A percentile compares a stretch with the other conserved stretches of the same genome.
Conservation (phyloP, 163 green algal species). For the Chlamydomonas reinhardtii region DNA sequence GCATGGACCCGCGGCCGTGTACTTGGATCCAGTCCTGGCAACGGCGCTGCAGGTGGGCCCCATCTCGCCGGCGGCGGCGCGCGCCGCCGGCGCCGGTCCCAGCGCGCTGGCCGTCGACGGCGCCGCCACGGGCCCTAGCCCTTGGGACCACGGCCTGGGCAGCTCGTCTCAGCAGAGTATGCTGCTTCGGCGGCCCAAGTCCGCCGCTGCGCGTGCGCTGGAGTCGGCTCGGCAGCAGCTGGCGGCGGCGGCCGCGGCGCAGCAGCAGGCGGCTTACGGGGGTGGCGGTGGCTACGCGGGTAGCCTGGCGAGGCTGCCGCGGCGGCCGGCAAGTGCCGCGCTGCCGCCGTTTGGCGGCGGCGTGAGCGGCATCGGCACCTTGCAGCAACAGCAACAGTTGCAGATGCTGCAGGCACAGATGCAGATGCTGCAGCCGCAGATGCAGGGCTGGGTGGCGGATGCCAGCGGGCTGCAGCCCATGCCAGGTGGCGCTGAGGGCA, state of each 20-base stretch:
- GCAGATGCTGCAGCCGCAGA: too few relatives aligned
- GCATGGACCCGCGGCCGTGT: neutral
- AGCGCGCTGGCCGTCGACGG: neutral
- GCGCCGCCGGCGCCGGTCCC: conserved; percentile 4
- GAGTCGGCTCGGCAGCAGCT: conserved; percentile 10
- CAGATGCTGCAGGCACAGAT: too few relatives aligned
- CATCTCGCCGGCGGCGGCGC: conserved; percentile 8
- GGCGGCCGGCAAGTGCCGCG: too few relatives aligned
- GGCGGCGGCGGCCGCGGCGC: neutral
- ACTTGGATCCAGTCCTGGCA: conserved; percentile 8
- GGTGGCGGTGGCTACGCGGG: neutral
- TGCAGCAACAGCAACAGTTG: neutral
- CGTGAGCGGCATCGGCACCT: neutral
- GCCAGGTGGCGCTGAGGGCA: too few relatives aligned
- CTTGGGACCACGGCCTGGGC: neutral
- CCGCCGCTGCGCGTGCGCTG: neutral
- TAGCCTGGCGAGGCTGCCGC: neutral
- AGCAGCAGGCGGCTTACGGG: neutral
- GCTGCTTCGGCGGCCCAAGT: conserved; percentile 1
- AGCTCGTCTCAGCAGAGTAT: neutral
- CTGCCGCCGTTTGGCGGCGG: neutral
- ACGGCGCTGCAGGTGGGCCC: neutral
- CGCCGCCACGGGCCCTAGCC: neutral
- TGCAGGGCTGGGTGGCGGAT: too few relatives aligned
- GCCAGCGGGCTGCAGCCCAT: too few relatives aligned